Evolutionary conservation across 441 rosid species (phyloP).

Genomic region (Populus trichocarpa): DNA sequence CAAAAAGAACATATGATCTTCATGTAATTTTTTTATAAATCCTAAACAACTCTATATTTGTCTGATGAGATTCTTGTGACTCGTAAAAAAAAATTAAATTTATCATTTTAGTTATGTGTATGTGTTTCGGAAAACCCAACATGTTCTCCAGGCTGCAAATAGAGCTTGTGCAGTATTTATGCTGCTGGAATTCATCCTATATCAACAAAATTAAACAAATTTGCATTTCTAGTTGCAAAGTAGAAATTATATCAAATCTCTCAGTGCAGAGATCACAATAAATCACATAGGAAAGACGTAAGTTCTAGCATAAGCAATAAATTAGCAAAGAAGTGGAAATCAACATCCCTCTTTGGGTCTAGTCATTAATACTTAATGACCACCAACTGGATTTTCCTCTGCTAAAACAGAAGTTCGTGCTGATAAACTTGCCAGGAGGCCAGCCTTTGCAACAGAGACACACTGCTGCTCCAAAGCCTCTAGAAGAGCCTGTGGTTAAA

Average conservation of each 20-base stretch:
- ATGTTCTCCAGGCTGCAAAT: neutral
- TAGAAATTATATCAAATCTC: conserved; percentile 8
- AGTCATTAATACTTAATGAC: conserved; percentile 86
- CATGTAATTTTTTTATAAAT: no score
- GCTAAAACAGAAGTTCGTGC: conserved; percentile 98
- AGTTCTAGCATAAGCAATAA: conserved; percentile 78
- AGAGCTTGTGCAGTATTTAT: conserved; percentile 59
- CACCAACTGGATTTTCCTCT: conserved; percentile 98
- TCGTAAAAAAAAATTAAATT: no score
- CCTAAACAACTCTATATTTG: rapidly evolving
- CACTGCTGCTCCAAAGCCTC: conserved; percentile 99
- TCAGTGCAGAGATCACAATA: conserved; percentile 19
- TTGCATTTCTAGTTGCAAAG: neutral
- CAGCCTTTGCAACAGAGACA: conserved; percentile 99
- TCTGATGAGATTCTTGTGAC: rapidly evolving
- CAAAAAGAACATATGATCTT: no score
- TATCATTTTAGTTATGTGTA: rapidly evolving
- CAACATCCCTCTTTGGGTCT: conserved; percentile 59
- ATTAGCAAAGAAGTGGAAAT: conserved; percentile 81
- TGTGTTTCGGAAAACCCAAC: no score
- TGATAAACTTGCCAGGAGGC: conserved; percentile 93
- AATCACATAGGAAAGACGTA: conserved; percentile 78
- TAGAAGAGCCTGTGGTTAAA: conserved; percentile 67
- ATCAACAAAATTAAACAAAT: conserved; percentile 20
- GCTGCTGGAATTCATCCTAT: conserved; percentile 51